Evolutionary conservation across 805 yeast species (phyloP), one percentile per base, ranked within the genome.

Genomic region (Saccharomycopsis synnaedendra): DNA sequence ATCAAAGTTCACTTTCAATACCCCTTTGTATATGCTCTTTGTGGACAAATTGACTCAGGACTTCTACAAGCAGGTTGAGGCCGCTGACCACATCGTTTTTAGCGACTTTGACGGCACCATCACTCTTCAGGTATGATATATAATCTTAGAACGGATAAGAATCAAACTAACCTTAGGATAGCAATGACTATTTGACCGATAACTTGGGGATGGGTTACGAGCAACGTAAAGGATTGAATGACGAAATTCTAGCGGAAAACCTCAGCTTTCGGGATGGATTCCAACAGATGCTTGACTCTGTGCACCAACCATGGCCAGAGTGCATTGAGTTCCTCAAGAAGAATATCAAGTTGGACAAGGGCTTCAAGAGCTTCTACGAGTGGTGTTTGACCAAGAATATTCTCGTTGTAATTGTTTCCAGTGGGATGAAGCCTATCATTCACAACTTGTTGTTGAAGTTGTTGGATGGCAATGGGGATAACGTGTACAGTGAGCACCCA

Each of bases 81-180:
- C 37, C 6, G 51, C 51, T 43, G 29, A 44, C n/a, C 51, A 52
- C 32, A 87, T 93, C 58, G 83, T 93, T 40, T 93, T 93, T 70
- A 85, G 97, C 40, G 99, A 93, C 64, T 93, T 94, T 78, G 99
- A 93, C 63, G 99, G 99, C 32, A 93, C 98, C 2, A 93, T 93
- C 54, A 93, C 98, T 8, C 68, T 85, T 51, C 95, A 90, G 63
- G 64, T 61, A 53, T 10, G 62, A 48, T 39, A 8, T 9, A 11
- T 32, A 32, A 32, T 34, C 11, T 28, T 40, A 28, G 32, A 34
- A 9, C 8, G 8, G 11, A 9, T 8, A 8, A 27, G 19, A 8
- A 27, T n/a, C 2, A 34, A 11, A 10, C 30, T 9, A 19, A 32
- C 29, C 11, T 9, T 11, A 55, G 60, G 99, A 93, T 64, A 85